These are phyloP conservation scores for Calonectria pauciramosa DNA, from an alignment of 2,329 filamentous ascomycete species.

Conservation along the genomic window DNA sequence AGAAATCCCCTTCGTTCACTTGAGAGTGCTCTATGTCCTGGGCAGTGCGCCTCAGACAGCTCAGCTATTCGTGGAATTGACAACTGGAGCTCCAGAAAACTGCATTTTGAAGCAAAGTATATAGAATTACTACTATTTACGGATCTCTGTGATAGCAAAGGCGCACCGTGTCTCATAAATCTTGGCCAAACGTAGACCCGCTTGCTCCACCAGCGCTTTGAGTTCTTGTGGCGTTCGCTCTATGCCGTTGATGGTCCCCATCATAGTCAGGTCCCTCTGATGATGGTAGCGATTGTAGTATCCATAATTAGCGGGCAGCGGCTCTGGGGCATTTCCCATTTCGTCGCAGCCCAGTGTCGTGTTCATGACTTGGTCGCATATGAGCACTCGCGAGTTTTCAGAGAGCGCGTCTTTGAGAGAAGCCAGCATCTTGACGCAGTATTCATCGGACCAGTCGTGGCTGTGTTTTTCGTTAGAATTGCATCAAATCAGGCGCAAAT, in stretches of 20 bases:
- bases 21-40: no score
- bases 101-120: no score
- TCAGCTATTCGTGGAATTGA: no score
- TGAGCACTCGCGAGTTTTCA: background rate
- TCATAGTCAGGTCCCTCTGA: background rate
- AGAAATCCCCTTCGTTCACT: no score
- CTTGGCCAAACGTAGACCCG: background rate
- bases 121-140: no score
- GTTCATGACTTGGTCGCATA: slow-evolving; percentile 1
- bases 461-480: background rate
- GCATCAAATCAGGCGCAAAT: background rate
- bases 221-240: background rate
- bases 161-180: background rate
- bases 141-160: background rate
- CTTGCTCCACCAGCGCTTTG: background rate
- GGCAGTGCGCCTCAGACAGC: no score
- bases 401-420: background rate
- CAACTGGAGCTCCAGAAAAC: no score
- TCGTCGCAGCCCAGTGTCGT: background rate
- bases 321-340: background rate
- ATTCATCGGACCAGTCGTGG: background rate
- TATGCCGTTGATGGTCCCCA: background rate
- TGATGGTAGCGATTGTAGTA: background rate
- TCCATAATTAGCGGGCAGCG: background rate
- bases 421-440: background rate